phyloP scores from a whole-genome alignment of 805 yeast species.

The Yarrowia sp. region DNA sequence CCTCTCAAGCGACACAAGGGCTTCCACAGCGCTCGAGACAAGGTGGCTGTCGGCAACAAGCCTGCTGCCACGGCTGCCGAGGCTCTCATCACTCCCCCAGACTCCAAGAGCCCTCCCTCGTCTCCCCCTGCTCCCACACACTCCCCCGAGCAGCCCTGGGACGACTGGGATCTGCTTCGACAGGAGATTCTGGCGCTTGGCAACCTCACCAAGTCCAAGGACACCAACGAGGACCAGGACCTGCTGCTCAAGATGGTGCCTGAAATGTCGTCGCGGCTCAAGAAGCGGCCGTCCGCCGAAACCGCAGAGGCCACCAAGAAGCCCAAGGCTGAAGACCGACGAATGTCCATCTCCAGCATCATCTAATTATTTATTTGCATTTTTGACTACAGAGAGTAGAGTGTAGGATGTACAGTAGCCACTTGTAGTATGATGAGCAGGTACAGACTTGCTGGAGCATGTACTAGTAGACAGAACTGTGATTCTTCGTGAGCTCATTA shows the following conservation, averaged over 20 bases:
- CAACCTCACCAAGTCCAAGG: conserved; percentile 10
- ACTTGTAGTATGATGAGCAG: too few species aligned
- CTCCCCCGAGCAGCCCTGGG: conserved; percentile 7
- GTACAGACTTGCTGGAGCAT: too few species aligned
- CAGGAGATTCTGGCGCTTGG: conserved; percentile 33
- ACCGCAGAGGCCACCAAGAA: conserved; percentile 1
- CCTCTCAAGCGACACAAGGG: conserved; percentile 25
- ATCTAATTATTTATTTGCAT: conserved; percentile 36
- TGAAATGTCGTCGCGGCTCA: conserved; percentile 25
- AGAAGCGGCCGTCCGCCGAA: neutral
- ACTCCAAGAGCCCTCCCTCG: conserved; percentile 19
- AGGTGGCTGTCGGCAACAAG: conserved; percentile 4
- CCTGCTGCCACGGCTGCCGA: conserved; percentile 4
- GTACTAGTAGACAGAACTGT: too few species aligned
- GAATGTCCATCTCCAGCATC: conserved; percentile 34
- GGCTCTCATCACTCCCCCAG: conserved; percentile 25
- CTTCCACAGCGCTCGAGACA: neutral
- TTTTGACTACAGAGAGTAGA: neutral
- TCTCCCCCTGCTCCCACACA: neutral
- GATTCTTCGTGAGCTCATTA: neutral
- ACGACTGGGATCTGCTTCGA: conserved; percentile 26
- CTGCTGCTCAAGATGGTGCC: conserved; percentile 22
- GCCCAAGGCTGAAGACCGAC: conserved; percentile 33
- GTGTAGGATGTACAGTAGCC: too few species aligned
- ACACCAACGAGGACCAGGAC: conserved; percentile 21